A percentile compares a stretch with the other conserved stretches of the same genome.
Evolutionary conservation across 768 basidiomycete genomes (phyloP).

Genomic region (Rossbeevera mucosa): DNA sequence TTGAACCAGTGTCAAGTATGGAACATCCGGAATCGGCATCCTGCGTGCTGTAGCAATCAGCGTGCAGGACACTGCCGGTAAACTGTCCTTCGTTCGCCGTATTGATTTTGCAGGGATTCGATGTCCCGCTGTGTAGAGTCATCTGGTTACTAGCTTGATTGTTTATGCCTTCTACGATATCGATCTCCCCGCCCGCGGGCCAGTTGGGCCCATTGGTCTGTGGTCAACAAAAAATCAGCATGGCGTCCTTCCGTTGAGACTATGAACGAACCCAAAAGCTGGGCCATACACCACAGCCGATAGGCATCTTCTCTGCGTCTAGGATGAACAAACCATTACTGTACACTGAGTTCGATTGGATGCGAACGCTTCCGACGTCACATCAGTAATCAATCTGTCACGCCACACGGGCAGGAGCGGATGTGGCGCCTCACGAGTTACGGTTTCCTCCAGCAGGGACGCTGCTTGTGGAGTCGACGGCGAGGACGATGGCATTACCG

Average conservation of each 20-base stretch:
- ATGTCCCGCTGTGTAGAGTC: constrained; percentile 55
- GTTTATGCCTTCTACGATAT: constrained; percentile 72
- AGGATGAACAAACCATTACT: constrained; percentile 66
- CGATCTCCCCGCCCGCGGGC: constrained; percentile 59
- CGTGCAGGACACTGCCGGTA: constrained; percentile 19
- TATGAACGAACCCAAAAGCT: constrained; percentile 45
- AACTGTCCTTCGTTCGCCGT: constrained; percentile 21
- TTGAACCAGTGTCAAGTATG: constrained; percentile 35
- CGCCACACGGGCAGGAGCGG: not conserved
- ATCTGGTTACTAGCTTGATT: constrained; percentile 53
- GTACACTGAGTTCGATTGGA: constrained; percentile 55
- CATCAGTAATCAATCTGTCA: not conserved
- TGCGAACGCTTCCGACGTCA: constrained; percentile 49
- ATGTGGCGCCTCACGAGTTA: constrained; percentile 37
- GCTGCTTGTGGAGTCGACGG: constrained; percentile 51
- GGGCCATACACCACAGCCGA: constrained; percentile 60
- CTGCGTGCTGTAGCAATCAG: constrained; percentile 37
- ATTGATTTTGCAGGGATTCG: constrained; percentile 29
- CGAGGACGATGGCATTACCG: constrained; percentile 51
- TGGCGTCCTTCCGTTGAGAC: not conserved
- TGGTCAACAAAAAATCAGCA: not conserved
- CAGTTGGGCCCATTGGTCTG: constrained; percentile 49
- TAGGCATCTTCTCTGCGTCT: constrained; percentile 64
- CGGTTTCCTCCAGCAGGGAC: constrained; percentile 50
- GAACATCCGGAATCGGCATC: constrained; percentile 47